A percentile compares a stretch with the other conserved stretches of the same genome.
Conservation (phyloP, 1,284 basidiomycete species). For the Cystobasidium sp. region DNA sequence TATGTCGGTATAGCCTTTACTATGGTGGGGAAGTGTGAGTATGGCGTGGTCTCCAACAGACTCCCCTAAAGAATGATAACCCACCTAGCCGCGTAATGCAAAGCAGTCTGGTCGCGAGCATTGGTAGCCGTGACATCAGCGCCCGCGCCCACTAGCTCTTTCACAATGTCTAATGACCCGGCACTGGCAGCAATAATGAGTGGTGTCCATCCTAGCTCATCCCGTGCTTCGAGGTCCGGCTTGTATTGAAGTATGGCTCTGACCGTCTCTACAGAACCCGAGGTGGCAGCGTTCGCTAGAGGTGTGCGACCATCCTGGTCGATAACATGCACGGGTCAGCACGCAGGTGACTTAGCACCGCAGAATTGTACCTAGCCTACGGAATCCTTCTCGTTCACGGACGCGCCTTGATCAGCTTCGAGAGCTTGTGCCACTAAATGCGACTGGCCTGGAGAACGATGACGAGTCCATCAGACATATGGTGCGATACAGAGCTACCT, state of each 20-base stretch:
- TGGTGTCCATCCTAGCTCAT: constrained; percentile 80
- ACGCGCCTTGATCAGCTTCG: neutral
- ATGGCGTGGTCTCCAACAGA: neutral
- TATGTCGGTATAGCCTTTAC: constrained; percentile 64
- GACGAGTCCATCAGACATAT: neutral
- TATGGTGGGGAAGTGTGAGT: neutral
- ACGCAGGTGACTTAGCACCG: no score
- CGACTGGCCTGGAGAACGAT: neutral
- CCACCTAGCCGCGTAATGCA: constrained; percentile 64
- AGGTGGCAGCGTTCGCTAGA: constrained; percentile 85
- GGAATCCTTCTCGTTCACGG: constrained; percentile 45
- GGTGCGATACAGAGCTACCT: neutral
- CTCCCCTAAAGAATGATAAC: neutral
- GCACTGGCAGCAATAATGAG: constrained; percentile 86
- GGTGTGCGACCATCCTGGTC: constrained; percentile 81
- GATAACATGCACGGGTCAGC: neutral
- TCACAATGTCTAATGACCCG: constrained; percentile 75
- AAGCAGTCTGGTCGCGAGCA: constrained; percentile 80
- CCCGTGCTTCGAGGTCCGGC: constrained; percentile 70
- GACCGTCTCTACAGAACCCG: constrained; percentile 68
- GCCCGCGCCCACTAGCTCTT: constrained; percentile 79
- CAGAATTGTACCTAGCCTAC: constrained; percentile 14
- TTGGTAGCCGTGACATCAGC: constrained; percentile 80
- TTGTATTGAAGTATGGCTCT: constrained; percentile 74
- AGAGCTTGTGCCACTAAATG: constrained; percentile 25